phyloP scores from a whole-genome alignment of 352 stramenopile species.

The Globisporangium barbulae region DNA sequence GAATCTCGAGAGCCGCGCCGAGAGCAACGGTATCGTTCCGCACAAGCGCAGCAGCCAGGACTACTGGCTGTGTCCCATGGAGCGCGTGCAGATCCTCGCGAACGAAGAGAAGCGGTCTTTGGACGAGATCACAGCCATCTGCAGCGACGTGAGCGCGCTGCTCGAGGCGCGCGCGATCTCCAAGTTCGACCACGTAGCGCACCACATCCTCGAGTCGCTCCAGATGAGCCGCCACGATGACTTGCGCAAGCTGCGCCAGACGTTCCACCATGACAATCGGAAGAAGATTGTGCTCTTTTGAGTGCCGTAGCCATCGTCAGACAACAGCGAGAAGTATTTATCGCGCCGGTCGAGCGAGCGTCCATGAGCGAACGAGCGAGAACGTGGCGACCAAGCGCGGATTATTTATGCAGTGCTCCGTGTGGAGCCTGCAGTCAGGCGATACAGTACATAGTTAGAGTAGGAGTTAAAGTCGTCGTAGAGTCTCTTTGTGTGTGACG shows the following conservation, averaged over 20 bases:
- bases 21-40: too few relatives aligned
- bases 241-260: conserved; percentile 7
- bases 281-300: conserved; percentile 26
- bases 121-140: conserved; percentile 49
- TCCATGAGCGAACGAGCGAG: background rate
- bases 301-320: background rate
- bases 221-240: conserved; percentile 5
- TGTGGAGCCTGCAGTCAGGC: background rate
- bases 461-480: background rate
- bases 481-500: background rate
- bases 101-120: conserved; percentile 29
- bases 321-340: background rate
- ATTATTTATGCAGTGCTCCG: background rate
- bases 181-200: conserved; percentile 21
- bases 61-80: conserved; percentile 47
- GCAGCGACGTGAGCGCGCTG: conserved; percentile 37
- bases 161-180: conserved; percentile 37
- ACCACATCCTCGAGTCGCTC: conserved; percentile 15
- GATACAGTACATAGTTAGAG: background rate
- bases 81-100: conserved; percentile 39
- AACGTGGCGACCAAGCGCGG: background rate
- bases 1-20: too few relatives aligned
- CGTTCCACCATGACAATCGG: conserved; percentile 13
- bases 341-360: too few relatives aligned
- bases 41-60: conserved; percentile 24